Base-by-base conservation (phyloP, 2,329 filamentous ascomycete species). In the Pyrenophora seminiperda region DNA sequence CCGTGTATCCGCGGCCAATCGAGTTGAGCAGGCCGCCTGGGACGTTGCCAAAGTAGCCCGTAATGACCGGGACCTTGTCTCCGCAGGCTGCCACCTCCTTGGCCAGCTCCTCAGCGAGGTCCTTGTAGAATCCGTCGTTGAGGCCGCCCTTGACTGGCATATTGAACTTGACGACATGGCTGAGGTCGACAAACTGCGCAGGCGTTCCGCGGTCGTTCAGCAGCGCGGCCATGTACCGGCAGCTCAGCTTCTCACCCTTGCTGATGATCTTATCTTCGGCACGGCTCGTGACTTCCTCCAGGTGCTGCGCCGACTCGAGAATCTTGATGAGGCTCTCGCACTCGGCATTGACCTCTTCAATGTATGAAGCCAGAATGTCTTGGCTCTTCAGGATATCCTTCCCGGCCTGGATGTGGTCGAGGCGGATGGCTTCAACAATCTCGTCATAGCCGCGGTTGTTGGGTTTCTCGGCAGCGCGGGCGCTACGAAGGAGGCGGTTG, bases 211-310 rank as follows among this genome's bases (percentile, higher is more conserved):
- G 81, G 66, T 96, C 91, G 68, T 88, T 85, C 58, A 99, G 76
- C 53, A 97, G 75, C 5, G 88, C 86, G 17, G 93, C 83, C 88
- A 99, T 92, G 73, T 94, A 94, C 24, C 87, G 83, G 74, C 93
- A 97, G 75, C 91, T 95, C 61, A 99, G 79, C 77, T 96, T 97
- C 81, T 99, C 94, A 47, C 94, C 94, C 62, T 94, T 91, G 72
- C 91, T 95, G 54, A 97, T 87, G 55, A 99, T 90, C 62, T 93
- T 88, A 63, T 83, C 80, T 69, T 80, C 80, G 5, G 76, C 79
- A 48, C 77, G 75, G 42, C 68, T 73, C 15, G 78, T 80, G 39
- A 83, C 75, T 47, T 81, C 80, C 55, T 77, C 77, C 51, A 83
- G 63, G 54, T 74, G 79, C 66, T 86, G 83, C 17, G 84, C 83